Base-by-base conservation (phyloP, 805 yeast genomes). In the Barnettozyma sp. region DNA sequence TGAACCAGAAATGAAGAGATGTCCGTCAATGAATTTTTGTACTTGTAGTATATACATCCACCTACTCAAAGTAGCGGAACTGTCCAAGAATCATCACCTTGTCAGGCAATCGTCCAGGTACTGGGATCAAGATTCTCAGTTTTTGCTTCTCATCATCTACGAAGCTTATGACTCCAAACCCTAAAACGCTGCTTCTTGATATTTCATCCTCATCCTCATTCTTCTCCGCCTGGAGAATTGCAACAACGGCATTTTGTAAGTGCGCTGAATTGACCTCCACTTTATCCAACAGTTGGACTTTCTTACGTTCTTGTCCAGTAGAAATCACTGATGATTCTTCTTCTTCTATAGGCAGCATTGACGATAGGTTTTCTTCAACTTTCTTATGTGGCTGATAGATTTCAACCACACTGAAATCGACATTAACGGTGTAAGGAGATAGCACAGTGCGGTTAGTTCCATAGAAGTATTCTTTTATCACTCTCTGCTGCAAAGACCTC, bases 401-500 rank as follows among this genome's bases (percentile, higher is more conserved):
- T 2, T 68, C 61, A 8, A 84, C 60, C 38, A 76, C 81, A 12
- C 70, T 66, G 38, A 71, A 65, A 49, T 77, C 85, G 3, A 78
- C 76, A 16, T 87, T 85, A 2, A 86, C 73, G 5, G 94, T 82
- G 57, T 78, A 88, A 3, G 99, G 97, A 14, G 94, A 80, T 35
- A 92, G 66, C 5, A 78, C 73, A 5, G 75, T 70, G 30, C 68
- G 68, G 14, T 68, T 59, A 6, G 72, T 71, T 3, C 98, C 98
- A 53, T 92, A 86, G 50, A 92, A 92, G 57, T 92, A 92, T 52
- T 88, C 94, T 52, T 77, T 76, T 36, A 90, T 86, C 5, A 80
- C 65, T 27, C 74, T 69, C 49, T 87, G 85, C 56, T 90, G 97
- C 16, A 71, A 36, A 24, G 78, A 73, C 50, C 97, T 68, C 24